Evolutionary conservation across 139 green algal species (phyloP).

Genomic region (Micractinium conductrix): DNA sequence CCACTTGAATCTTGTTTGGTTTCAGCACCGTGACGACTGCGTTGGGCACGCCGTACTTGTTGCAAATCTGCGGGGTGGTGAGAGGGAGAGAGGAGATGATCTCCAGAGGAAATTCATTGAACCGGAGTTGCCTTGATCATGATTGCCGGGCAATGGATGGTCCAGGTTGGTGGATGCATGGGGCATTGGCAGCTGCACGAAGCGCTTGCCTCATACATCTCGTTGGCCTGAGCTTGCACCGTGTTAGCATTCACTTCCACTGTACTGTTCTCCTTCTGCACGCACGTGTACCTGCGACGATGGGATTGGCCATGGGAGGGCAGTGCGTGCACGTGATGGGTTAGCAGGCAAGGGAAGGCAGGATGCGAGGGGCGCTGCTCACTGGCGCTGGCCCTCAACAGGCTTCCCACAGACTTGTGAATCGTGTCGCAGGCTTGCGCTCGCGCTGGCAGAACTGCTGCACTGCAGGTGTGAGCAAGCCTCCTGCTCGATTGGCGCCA

Average conservation of each 20-base stretch:
- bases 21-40: not conserved
- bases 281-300: not conserved
- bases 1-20: not conserved
- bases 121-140: not conserved
- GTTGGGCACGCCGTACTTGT: not conserved
- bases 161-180: not conserved
- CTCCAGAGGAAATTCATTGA: too few relatives aligned
- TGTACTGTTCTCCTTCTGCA: not conserved
- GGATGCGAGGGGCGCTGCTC: too few relatives aligned
- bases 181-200: too few relatives aligned
- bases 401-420: too few relatives aligned
- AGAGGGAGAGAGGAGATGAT: not conserved
- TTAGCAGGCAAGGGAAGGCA: too few relatives aligned
- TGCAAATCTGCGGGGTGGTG: not conserved
- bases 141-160: not conserved
- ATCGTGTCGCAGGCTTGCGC: too few relatives aligned
- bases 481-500: too few relatives aligned
- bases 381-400: too few relatives aligned
- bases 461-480: too few relatives aligned
- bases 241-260: not conserved
- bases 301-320: too few relatives aligned
- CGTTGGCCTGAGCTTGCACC: not conserved
- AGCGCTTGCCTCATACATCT: not conserved
- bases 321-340: too few relatives aligned
- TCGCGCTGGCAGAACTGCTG: too few relatives aligned